Conservation (phyloP, 2,329 filamentous ascomycete species). For the Colletotrichum sojae region DNA sequence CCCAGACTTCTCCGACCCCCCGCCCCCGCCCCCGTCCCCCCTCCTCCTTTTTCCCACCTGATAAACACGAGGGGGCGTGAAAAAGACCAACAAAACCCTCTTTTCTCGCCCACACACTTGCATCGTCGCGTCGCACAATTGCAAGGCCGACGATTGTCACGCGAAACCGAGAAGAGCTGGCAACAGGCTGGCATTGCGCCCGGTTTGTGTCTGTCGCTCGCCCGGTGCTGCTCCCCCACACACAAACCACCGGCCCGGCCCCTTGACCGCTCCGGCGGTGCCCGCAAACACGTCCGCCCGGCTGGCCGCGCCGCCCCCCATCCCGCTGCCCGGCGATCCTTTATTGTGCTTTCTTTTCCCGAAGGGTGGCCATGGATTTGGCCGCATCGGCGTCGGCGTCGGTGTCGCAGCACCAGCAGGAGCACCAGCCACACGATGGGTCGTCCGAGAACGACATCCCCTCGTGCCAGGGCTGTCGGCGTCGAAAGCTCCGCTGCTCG, state of each 20-base stretch:
- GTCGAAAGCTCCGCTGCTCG: conserved; percentile 53
- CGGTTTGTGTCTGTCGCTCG: neutral
- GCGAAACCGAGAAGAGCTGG: conserved; percentile 24
- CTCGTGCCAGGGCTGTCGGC: conserved; percentile 52
- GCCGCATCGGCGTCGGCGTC: conserved; percentile 11
- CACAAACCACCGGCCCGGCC: neutral
- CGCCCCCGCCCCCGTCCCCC: conserved; percentile 14
- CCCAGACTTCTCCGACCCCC: conserved; percentile 18
- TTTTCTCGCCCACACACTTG: conserved; percentile 9
- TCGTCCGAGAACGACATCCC: conserved; percentile 42
- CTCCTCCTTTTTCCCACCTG: conserved; percentile 6
- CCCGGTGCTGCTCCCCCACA: neutral
- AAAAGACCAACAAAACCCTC: conserved; percentile 11
- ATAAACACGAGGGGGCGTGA: conserved; percentile 5
- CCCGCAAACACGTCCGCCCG: neutral
- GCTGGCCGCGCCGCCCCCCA: conserved; percentile 1
- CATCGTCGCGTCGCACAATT: conserved; percentile 40
- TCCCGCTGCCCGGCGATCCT: conserved; percentile 30
- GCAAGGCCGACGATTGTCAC: conserved; percentile 40
- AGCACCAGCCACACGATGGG: conserved; percentile 26
- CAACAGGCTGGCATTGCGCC: conserved; percentile 7
- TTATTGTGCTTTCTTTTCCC: no score
- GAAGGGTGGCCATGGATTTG: conserved; percentile 26
- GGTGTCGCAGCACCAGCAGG: neutral
- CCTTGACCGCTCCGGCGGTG: neutral